These are phyloP conservation scores for Myrica gale DNA, from an alignment of 306 rosid genomes.

Conservation along the genomic window DNA sequence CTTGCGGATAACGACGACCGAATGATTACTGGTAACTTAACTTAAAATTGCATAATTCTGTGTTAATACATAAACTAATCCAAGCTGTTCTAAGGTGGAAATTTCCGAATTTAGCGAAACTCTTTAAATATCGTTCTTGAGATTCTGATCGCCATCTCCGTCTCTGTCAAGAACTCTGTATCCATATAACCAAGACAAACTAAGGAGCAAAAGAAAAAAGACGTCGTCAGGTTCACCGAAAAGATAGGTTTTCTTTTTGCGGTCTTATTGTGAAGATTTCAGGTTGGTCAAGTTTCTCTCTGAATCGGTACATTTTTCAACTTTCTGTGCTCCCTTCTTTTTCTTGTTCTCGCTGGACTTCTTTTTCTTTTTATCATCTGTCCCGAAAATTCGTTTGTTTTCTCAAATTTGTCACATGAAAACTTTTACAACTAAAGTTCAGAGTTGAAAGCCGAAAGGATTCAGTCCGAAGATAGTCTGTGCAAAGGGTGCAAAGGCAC, in stretches of 20 bases:
- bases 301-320: not conserved
- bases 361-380: too few species aligned
- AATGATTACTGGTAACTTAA: not conserved
- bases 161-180: not conserved
- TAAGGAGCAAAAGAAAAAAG: not conserved
- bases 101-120: not conserved
- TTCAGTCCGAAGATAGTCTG: too few species aligned
- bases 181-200: not conserved
- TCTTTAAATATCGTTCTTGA: not conserved
- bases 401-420: not conserved
- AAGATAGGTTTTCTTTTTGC: not conserved
- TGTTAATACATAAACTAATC: not conserved
- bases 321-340: not conserved
- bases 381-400: too few species aligned
- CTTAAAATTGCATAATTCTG: not conserved
- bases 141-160: not conserved
- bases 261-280: constrained; percentile 12
- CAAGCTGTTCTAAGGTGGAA: not conserved
- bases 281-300: constrained; percentile 1
- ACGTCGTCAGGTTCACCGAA: not conserved
- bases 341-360: not conserved
- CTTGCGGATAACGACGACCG: not conserved
- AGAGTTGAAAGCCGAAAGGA: not conserved
- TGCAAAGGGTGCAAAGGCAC: too few species aligned
- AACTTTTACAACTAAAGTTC: not conserved